These are phyloP conservation scores for Carallia pectinifolia DNA, from an alignment of 345 rosid genomes.

Conservation along the genomic window DNA sequence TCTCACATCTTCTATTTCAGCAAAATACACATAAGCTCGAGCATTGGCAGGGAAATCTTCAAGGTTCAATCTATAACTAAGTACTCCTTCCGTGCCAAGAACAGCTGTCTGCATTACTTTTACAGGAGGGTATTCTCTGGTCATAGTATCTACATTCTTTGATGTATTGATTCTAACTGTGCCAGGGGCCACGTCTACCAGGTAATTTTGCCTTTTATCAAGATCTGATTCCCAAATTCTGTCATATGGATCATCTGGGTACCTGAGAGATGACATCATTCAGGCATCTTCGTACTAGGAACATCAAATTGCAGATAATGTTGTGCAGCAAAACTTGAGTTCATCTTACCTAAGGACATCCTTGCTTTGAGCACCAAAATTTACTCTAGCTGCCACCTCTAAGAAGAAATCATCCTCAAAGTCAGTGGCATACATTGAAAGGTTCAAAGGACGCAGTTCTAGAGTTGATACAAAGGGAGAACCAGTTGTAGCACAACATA, in stretches of 20 bases:
- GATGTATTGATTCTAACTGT: constrained; percentile 73
- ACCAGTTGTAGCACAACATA: constrained; percentile 89
- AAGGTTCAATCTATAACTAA: constrained; percentile 82
- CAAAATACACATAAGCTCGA: constrained; percentile 86
- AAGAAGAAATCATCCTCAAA: constrained; percentile 81
- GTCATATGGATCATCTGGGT: constrained; percentile 98
- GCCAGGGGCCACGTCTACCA: constrained; percentile 82
- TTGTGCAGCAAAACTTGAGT: background rate
- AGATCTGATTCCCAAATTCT: constrained; percentile 97
- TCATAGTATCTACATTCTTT: constrained; percentile 45
- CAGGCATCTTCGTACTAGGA: background rate
- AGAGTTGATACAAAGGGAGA: constrained; percentile 87
- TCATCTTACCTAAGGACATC: constrained; percentile 62
- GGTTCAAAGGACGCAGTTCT: constrained; percentile 82
- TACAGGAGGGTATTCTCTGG: constrained; percentile 95
- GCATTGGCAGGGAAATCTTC: constrained; percentile 96
- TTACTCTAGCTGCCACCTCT: constrained; percentile 87
- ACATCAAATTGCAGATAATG: background rate
- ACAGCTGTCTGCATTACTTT: constrained; percentile 98
- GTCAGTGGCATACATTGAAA: constrained; percentile 87
- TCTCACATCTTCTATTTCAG: constrained; percentile 81
- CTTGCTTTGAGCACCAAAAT: constrained; percentile 73
- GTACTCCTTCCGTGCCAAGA: constrained; percentile 66
- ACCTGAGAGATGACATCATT: constrained; percentile 46
- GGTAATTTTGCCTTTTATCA: constrained; percentile 72